These are phyloP conservation scores for Penicillium taxi DNA, from an alignment of 495 filamentous ascomycete genomes.

Conservation along the genomic window DNA sequence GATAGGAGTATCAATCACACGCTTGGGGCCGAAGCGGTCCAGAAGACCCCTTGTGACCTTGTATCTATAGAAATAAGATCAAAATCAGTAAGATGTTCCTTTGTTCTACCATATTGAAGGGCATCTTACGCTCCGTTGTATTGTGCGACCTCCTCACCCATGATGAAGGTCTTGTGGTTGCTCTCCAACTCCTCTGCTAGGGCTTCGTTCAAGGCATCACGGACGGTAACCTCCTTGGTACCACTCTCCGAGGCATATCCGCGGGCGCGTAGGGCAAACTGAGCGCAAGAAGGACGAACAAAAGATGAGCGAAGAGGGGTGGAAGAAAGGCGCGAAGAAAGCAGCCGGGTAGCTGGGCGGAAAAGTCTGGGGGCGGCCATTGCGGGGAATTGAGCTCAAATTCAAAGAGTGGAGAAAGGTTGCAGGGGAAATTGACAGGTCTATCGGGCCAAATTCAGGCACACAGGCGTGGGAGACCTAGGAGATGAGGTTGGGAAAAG, in stretches of 20 bases:
- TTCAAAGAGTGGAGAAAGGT: conserved; percentile 8
- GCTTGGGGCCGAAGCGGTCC: conserved; percentile 94
- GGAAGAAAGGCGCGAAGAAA: conserved; percentile 54
- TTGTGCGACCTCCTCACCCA: conserved; percentile 98
- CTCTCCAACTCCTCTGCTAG: conserved; percentile 93
- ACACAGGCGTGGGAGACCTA: conserved; percentile 18
- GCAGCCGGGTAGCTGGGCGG: conserved; percentile 70
- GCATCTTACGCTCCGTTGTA: conserved; percentile 88
- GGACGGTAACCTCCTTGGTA: conserved; percentile 86
- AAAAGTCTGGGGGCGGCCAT: conserved; percentile 68
- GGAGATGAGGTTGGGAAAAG: conserved; percentile 13
- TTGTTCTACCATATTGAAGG: conserved; percentile 1
- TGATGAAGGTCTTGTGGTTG: conserved; percentile 88
- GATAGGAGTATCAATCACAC: conserved; percentile 97
- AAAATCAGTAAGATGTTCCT: conserved; percentile 10
- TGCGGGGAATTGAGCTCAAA: conserved; percentile 20
- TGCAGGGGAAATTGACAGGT: conserved; percentile 27
- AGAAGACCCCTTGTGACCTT: conserved; percentile 96
- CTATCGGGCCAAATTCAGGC: conserved; percentile 20
- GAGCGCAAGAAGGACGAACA: conserved; percentile 40
- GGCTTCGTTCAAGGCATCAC: conserved; percentile 95
- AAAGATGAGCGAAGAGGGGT: conserved; percentile 45
- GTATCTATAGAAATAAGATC: conserved; percentile 50
- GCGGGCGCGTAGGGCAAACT: conserved; percentile 36
- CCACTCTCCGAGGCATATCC: conserved; percentile 51